A percentile compares a stretch with the other conserved stretches of the same genome.
phyloP scores from a whole-genome alignment of 768 basidiomycete genomes.

The Vararia minispora region DNA sequence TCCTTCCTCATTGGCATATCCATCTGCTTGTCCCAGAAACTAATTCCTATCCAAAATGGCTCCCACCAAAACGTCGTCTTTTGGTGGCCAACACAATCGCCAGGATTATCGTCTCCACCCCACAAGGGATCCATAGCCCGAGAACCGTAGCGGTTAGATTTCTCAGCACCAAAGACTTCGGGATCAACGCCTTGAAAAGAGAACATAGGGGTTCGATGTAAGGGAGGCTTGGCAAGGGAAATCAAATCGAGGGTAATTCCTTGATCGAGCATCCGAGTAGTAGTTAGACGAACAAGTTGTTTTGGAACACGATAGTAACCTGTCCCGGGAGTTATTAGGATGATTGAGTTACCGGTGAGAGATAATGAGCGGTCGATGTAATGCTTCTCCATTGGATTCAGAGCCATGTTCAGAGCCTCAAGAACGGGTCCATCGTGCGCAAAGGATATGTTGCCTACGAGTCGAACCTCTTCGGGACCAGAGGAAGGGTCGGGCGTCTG shows the following conservation, averaged over 20 bases:
- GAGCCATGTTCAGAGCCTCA: conserved; percentile 85
- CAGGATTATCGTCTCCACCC: conserved; percentile 49
- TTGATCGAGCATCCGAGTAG: conserved; percentile 87
- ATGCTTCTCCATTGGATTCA: conserved; percentile 89
- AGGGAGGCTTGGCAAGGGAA: conserved; percentile 79
- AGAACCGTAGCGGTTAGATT: conserved; percentile 31
- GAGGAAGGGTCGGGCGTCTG: conserved; percentile 21
- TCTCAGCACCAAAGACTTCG: conserved; percentile 29
- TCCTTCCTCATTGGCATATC: conserved; percentile 73
- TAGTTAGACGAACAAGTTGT: conserved; percentile 80
- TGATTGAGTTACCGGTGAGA: conserved; percentile 73
- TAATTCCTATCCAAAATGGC: conserved; percentile 75
- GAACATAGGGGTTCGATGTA: conserved; percentile 91
- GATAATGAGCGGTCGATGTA: conserved; percentile 92
- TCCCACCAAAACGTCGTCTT: conserved; percentile 79
- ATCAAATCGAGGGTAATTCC: conserved; percentile 87
- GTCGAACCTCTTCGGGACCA: conserved; percentile 43
- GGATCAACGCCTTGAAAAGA: conserved; percentile 69
- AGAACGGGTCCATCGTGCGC: conserved; percentile 95
- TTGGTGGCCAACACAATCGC: conserved; percentile 22
- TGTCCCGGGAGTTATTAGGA: conserved; percentile 87
- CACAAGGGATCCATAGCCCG: conserved; percentile 61
- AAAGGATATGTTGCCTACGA: conserved; percentile 70
- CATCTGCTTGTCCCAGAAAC: conserved; percentile 83
- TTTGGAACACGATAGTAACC: conserved; percentile 92